These are phyloP conservation scores for Farysia itapuensis DNA, from an alignment of 1,284 basidiomycete genomes.

Conservation along the genomic window DNA sequence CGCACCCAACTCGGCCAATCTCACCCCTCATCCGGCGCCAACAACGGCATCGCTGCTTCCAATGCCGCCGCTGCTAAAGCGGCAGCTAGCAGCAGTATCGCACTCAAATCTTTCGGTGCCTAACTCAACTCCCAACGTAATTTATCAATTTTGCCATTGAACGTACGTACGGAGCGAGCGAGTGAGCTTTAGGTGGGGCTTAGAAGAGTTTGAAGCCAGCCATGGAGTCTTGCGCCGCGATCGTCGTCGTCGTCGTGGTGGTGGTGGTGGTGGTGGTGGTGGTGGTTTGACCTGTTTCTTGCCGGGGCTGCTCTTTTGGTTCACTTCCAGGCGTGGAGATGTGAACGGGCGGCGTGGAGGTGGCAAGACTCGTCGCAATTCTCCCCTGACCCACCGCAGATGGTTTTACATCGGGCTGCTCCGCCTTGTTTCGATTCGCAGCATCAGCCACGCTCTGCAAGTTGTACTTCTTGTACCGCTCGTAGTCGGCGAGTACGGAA, in stretches of 20 bases:
- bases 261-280: no score
- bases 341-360: not conserved
- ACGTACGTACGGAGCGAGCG: no score
- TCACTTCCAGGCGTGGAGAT: no score
- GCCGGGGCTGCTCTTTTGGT: no score
- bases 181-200: no score
- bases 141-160: no score
- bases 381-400: not conserved
- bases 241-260: no score
- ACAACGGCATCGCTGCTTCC: not conserved
- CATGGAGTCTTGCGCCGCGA: no score
- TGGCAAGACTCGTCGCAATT: not conserved
- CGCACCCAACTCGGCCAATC: slow-evolving; percentile 22
- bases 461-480: slow-evolving; percentile 40
- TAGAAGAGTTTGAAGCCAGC: no score
- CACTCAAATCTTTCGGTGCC: slow-evolving; percentile 37
- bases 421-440: slow-evolving; percentile 11
- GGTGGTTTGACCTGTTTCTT: no score
- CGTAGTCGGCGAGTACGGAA: slow-evolving; percentile 34
- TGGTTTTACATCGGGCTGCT: not conserved
- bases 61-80: not conserved
- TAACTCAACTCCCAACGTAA: no score
- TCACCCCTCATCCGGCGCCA: no score
- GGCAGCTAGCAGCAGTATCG: slow-evolving; percentile 9
- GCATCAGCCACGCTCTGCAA: slow-evolving; percentile 37